Evolutionary conservation across 2,329 filamentous ascomycete genomes (phyloP), one percentile per base, ranked within the genome.

Genomic region (Fusarium anthophilum): DNA sequence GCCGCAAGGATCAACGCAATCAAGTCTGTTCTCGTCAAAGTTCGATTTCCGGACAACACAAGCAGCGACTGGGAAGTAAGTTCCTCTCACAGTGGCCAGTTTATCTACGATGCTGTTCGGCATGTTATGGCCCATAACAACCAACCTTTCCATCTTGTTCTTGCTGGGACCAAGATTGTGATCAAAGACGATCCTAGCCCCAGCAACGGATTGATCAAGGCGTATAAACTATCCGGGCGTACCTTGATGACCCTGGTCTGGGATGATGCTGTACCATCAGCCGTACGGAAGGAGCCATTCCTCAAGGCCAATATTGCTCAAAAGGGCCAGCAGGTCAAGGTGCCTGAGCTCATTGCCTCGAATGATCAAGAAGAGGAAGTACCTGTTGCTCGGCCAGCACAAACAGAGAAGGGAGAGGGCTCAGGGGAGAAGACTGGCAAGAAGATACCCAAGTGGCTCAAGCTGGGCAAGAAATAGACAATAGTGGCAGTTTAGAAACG

Each of bases 21-120:
- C 69, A 90, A 89, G 57, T 89, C 90, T 38, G 89, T 97, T 38
- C 88, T 90, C 35, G 87, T 98, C 72, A 94, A 93, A 73, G 89
- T 98, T 55, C 92, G 95, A 32, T 95, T 98, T 76, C 96, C 96
- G 0, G 95, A 98, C 80, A 93, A 95, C 76, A 93, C 91, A 65
- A 91, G 92, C 60, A 90, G 95, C 38, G 90, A 94, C 58, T 92
- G 92, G 83, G 88, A 87, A n/a, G 91, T 97, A 74, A 88, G 87
- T 4, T 90, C 90, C 26, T 81, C 85, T 3, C 92, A 95, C 60
- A 94, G 93, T 0, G 93, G 92, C 3, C 86, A 88, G 7, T 88
- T 89, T 57, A 85, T 99, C 4, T 94, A 98, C 82, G 85, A 86
- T 20, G 94, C 93, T 73, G 93, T 98, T 24, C 87, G 91, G 59